These are phyloP conservation scores for Nymphaea colorata DNA, from an alignment of 164 flowering plant species.

Conservation along the genomic window DNA sequence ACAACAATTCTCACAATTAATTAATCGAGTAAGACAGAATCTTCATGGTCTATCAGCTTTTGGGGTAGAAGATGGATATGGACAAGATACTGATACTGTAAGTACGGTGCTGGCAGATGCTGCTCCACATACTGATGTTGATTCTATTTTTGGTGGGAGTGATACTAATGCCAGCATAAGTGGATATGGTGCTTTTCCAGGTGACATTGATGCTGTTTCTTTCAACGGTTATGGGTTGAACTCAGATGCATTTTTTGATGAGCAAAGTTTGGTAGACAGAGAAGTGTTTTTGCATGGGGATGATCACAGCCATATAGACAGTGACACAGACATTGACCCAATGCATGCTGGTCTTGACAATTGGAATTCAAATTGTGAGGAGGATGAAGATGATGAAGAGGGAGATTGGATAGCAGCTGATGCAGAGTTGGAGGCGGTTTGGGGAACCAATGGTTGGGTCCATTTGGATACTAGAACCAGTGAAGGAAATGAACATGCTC, in stretches of 20 bases:
- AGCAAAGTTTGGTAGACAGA: conserved; percentile 32
- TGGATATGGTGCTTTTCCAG: conserved; percentile 31
- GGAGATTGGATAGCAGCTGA: conserved; percentile 18
- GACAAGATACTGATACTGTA: conserved; percentile 9
- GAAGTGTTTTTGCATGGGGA: conserved; percentile 32
- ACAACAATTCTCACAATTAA: conserved; percentile 44
- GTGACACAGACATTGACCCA: conserved; percentile 87
- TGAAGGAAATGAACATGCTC: conserved; percentile 20
- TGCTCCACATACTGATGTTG: conserved; percentile 20
- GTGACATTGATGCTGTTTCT: conserved; percentile 57
- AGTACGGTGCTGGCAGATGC: not conserved
- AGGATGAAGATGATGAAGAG: conserved; percentile 41
- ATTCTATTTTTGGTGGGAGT: conserved; percentile 62
- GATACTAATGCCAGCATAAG: conserved; percentile 59
- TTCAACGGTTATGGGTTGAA: conserved; percentile 54
- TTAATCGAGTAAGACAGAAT: conserved; percentile 40
- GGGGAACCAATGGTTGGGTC: conserved; percentile 13
- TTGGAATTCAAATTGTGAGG: conserved; percentile 51
- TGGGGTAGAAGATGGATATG: conserved; percentile 23
- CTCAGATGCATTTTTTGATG: conserved; percentile 71
- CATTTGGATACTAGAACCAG: conserved; percentile 10
- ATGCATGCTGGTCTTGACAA: conserved; percentile 65
- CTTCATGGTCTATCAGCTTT: conserved; percentile 15
- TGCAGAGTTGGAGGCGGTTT: conserved; percentile 23
- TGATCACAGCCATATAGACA: conserved; percentile 33